Percentiles rank a stretch among this genome's conserved stretches.
phyloP scores from a whole-genome alignment of 2,329 filamentous ascomycete genomes.

The Scolecobasidium constrictum region DNA sequence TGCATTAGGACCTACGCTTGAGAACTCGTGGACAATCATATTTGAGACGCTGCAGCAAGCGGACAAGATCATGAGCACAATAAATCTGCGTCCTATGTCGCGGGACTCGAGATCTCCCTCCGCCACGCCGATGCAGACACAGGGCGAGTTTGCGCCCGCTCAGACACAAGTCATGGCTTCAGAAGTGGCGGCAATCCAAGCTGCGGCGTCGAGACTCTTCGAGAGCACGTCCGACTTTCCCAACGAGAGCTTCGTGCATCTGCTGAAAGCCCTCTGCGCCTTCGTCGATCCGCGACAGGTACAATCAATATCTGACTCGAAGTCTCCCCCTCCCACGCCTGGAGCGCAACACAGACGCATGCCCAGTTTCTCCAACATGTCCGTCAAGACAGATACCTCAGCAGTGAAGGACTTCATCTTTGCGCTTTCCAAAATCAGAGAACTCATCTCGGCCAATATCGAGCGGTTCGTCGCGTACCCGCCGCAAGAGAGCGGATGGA shows the following conservation, averaged over 20 bases:
- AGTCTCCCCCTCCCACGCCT: conserved; percentile 16
- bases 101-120: conserved; percentile 39
- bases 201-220: conserved; percentile 73
- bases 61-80: conserved; percentile 53
- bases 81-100: conserved; percentile 1
- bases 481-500: conserved; percentile 66
- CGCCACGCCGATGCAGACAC: background rate
- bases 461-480: conserved; percentile 54
- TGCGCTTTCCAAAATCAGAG: conserved; percentile 36
- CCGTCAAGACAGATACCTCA: conserved; percentile 25
- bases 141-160: conserved; percentile 27
- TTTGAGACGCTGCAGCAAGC: conserved; percentile 88
- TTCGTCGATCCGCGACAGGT: conserved; percentile 40
- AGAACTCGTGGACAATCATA: conserved; percentile 78
- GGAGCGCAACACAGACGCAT: conserved; percentile 26
- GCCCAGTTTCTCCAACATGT: conserved; percentile 32
- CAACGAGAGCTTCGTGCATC: conserved; percentile 65
- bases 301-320: conserved; percentile 1
- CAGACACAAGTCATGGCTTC: conserved; percentile 42
- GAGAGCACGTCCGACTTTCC: conserved; percentile 91
- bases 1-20: conserved; percentile 78
- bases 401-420: conserved; percentile 35
- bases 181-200: conserved; percentile 82
- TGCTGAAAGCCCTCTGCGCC: conserved; percentile 64
- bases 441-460: conserved; percentile 33